Conservation (phyloP, 352 stramenopile species). For the Pythium periplocum region DNA sequence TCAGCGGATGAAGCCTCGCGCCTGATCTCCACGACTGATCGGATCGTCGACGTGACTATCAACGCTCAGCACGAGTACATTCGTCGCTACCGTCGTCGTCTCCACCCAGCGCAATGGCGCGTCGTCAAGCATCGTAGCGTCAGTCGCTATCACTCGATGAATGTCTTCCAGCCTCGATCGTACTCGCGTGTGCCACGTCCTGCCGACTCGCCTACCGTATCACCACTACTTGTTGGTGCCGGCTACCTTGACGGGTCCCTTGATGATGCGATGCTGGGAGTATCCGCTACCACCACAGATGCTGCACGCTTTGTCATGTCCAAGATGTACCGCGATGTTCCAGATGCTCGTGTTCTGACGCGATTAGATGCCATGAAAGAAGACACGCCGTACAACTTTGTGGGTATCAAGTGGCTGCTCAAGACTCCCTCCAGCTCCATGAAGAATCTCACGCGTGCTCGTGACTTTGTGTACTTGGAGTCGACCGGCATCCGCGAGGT, state of each 20-base stretch:
- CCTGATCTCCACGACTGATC: conserved; percentile 20
- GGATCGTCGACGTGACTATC: conserved; percentile 22
- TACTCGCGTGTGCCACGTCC: conserved; percentile 3
- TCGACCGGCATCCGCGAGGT: conserved; percentile 13
- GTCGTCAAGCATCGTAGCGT: conserved; percentile 12
- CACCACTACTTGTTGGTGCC: conserved; percentile 26
- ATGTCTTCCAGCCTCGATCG: conserved; percentile 15
- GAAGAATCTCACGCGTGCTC: conserved; percentile 16
- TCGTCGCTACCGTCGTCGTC: conserved; percentile 15
- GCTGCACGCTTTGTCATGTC: conserved; percentile 20
- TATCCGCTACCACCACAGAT: conserved; percentile 18
- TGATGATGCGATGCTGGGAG: conserved; percentile 24
- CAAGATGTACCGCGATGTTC: conserved; percentile 20
- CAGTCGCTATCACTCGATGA: background rate
- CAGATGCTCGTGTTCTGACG: conserved; percentile 21
- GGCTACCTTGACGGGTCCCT: conserved; percentile 20
- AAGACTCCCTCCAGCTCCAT: conserved; percentile 18
- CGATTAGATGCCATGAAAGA: conserved; percentile 17
- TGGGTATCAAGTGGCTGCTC: conserved; percentile 28
- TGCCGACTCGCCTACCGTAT: conserved; percentile 15
- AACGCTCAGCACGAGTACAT: conserved; percentile 19
- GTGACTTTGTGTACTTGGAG: conserved; percentile 28
- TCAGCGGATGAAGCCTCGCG: conserved; percentile 16
- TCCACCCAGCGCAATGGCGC: conserved; percentile 21
- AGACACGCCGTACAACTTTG: conserved; percentile 19